Percentiles rank a stretch among this genome's conserved stretches.
Conservation (phyloP, 2,329 filamentous ascomycete species). For the Phialophora macrospora region DNA sequence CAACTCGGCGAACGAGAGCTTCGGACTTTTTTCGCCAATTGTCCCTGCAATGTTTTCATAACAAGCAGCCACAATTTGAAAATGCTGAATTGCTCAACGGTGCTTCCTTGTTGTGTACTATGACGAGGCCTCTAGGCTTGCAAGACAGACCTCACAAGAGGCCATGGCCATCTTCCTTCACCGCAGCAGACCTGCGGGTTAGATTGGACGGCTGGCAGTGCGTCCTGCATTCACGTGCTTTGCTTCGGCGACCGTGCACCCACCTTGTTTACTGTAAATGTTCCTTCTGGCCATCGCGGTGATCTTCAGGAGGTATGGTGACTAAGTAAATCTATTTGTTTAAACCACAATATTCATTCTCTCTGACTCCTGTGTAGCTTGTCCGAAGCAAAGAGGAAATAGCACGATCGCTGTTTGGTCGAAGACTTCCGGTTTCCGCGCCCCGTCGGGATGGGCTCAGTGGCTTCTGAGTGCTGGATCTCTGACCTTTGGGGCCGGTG, state of each 20-base stretch:
- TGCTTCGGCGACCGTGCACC: neutral
- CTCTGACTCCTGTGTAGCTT: neutral
- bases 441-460: constrained; percentile 7
- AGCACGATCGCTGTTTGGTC: constrained; percentile 10
- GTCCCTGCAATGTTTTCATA: neutral
- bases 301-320: constrained; percentile 11
- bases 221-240: constrained; percentile 6
- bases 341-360: neutral
- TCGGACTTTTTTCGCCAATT: neutral
- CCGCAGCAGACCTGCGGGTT: neutral
- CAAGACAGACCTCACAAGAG: neutral
- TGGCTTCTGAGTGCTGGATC: constrained; percentile 8
- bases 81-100: neutral
- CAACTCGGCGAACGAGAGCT: neutral
- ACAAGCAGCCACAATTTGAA: neutral
- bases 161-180: neutral
- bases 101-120: neutral
- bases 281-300: neutral
- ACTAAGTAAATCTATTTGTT: constrained; percentile 4
- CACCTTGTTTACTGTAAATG: neutral
- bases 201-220: neutral
- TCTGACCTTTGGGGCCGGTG: constrained; percentile 1
- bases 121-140: too few species aligned
- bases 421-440: constrained; percentile 18
- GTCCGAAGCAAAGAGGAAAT: constrained; percentile 4